Conservation (phyloP, 345 rosid genomes). For the Psidium guajava region DNA sequence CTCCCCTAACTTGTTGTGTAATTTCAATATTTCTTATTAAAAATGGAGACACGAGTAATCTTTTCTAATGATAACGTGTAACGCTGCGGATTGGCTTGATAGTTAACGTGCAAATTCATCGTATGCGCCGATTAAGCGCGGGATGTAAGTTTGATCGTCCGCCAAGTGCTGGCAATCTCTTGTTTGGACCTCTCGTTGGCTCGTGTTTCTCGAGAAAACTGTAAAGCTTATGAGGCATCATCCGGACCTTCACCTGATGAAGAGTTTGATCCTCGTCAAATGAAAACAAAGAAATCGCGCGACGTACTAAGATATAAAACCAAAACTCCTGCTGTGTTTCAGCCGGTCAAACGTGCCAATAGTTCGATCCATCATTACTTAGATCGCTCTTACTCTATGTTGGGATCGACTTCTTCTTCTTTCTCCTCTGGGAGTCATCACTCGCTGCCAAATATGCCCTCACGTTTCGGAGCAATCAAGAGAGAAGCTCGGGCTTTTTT, state of each 20-base stretch:
- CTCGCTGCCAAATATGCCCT: neutral
- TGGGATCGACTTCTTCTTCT: neutral
- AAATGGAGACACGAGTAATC: neutral
- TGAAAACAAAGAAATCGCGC: too few relatives aligned
- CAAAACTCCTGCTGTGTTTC: too few relatives aligned
- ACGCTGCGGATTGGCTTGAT: neutral
- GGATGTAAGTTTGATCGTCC: neutral
- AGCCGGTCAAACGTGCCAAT: too few relatives aligned
- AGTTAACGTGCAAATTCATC: neutral
- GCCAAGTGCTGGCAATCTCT: neutral
- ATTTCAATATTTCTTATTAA: neutral
- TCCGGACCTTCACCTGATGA: too few relatives aligned
- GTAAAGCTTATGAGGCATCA: neutral
- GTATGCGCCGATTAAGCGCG: rapidly evolving
- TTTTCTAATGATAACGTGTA: neutral
- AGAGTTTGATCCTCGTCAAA: neutral
- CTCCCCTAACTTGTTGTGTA: neutral
- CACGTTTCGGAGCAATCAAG: neutral
- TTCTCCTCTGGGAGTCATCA: neutral
- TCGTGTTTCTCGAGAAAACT: neutral
- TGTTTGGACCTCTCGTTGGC: neutral
- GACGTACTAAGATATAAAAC: too few relatives aligned
- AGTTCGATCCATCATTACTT: too few relatives aligned
- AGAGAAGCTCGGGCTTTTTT: neutral
- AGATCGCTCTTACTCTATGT: neutral